These are phyloP conservation scores for Geotrichum europaeum DNA, from an alignment of 1,139 yeast genomes.

Conservation along the genomic window DNA sequence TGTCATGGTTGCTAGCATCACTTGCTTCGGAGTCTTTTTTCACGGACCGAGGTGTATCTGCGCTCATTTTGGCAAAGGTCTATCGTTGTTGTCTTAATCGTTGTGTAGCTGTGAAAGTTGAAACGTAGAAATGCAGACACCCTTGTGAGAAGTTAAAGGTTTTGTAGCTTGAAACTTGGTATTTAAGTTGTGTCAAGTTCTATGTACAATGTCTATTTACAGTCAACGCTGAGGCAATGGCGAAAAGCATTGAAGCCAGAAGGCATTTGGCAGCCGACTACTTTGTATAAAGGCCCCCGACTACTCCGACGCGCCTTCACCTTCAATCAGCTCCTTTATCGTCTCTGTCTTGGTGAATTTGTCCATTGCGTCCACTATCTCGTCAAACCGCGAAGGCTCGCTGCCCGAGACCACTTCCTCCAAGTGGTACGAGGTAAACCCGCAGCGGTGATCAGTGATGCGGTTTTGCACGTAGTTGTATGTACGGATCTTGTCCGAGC, in stretches of 20 bases:
- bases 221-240: background rate
- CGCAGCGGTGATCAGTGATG: constrained; percentile 90
- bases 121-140: background rate
- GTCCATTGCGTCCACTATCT: constrained; percentile 51
- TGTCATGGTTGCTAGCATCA: background rate
- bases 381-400: constrained; percentile 46
- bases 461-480: constrained; percentile 90
- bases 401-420: constrained; percentile 60
- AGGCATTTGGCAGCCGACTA: background rate
- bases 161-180: background rate
- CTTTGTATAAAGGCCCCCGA: background rate
- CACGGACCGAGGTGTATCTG: background rate
- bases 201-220: background rate
- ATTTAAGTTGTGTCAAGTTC: background rate
- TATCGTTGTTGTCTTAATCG: background rate
- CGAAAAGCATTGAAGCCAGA: background rate
- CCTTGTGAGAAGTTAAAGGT: background rate
- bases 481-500: constrained; percentile 90
- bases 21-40: background rate
- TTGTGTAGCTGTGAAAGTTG: background rate
- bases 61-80: background rate
- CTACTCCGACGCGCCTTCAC: background rate
- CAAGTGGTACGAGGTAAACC: constrained; percentile 70
- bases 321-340: constrained; percentile 36
- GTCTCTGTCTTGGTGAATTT: constrained; percentile 44